Evolutionary conservation across 371 early-diverging fungal species (phyloP), one percentile per base, ranked within the genome.

Genomic region (Mortierella sp.): DNA sequence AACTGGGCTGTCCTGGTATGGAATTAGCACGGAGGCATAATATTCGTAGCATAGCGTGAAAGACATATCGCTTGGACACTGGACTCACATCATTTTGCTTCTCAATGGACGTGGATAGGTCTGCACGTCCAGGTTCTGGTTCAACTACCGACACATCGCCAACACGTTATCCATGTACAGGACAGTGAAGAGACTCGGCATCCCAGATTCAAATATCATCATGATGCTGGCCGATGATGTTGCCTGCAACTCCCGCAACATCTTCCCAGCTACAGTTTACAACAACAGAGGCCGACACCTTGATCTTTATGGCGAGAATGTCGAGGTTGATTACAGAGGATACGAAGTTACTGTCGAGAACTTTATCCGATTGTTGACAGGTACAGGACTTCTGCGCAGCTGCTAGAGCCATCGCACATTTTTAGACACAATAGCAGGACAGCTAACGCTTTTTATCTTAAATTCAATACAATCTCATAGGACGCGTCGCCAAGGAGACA

Each of bases 331-430:
- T 85, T 99, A 98, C 87, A 91, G 98, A 57, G 99, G 99, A 14
- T 98, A 98, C 88, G 98, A 99, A 80, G 99, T 99, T 16, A 99
- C 98, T 0, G 98, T 98, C 2, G 98, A 98, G 88, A 98, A 96
- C 88, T 98, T 99, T 89, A 97, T 99, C 77, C 92, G 98, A 1
- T 88, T 99, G 74, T 89, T 99, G 71, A 98, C 98, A 14, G 96
- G 96, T 95, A 76, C 21, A n/a, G 24, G 3, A 48, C 43, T 14
- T 21, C 34, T 53, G 43, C 34, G 72, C 26, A 72, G 28, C 55
- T 14, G 53, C 31, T 19, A n/a, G 61, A 73, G 5, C 48, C 19
- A 21, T 46, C 19, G 6, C 8, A 26, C 48, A 3, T 14, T 31
- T 16, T 34, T 34, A 19, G 14, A 34, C 46, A 46, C 37, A 19